phyloP scores from a whole-genome alignment of 2,329 filamentous ascomycete genomes.

The Ophiocordyceps polyrhachis-furcata region DNA sequence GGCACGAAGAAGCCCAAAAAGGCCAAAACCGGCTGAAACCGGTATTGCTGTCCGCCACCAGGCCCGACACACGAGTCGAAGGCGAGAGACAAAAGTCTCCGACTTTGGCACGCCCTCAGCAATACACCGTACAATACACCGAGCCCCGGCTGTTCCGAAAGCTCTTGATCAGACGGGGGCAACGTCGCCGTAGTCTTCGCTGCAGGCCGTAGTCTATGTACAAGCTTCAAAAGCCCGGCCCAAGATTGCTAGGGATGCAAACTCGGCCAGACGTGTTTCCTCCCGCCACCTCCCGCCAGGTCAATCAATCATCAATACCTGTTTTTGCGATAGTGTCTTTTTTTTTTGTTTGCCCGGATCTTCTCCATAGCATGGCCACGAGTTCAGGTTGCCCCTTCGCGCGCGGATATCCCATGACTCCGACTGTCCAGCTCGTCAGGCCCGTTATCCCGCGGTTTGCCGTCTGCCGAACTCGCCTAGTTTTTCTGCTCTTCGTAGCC shows the following conservation, averaged over 20 bases:
- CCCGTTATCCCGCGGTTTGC: background rate
- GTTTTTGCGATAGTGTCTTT: slow-evolving; percentile 2
- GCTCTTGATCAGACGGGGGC: background rate
- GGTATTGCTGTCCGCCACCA: background rate
- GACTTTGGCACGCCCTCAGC: background rate
- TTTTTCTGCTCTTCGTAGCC: slow-evolving; percentile 60
- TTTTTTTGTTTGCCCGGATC: background rate
- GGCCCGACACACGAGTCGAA: background rate
- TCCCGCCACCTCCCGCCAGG: slow-evolving; percentile 6
- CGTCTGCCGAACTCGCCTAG: slow-evolving; percentile 11
- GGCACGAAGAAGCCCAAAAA: slow-evolving; percentile 98
- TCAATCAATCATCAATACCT: slow-evolving; percentile 5
- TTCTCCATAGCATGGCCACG: background rate
- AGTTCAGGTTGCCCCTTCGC: background rate
- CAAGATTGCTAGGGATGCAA: slow-evolving; percentile 7
- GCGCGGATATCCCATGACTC: background rate
- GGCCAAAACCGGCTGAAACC: slow-evolving; percentile 31
- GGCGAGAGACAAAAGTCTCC: background rate
- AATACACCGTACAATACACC: slow-evolving; percentile 1
- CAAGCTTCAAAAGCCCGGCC: slow-evolving; percentile 9
- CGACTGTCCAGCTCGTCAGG: background rate
- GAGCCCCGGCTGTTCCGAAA: background rate
- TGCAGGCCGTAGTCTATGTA: slow-evolving; percentile 5
- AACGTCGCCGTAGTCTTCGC: background rate
- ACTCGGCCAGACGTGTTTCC: slow-evolving; percentile 8